Evolutionary conservation across 257 asterid genomes (phyloP).

Genomic region (Fraxinus pennsylvanica): DNA sequence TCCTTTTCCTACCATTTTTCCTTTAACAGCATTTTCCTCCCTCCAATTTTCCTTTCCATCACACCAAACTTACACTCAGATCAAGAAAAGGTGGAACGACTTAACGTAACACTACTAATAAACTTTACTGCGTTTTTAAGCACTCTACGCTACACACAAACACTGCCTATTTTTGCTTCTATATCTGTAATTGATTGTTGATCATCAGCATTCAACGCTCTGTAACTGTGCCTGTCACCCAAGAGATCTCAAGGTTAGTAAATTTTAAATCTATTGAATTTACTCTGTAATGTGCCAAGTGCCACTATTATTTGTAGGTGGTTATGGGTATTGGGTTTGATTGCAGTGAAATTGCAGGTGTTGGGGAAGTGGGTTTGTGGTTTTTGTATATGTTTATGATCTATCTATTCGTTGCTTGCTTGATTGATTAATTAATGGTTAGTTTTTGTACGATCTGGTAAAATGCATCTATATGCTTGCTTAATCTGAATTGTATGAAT

Average conservation of each 20-base stretch:
- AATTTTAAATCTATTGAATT: neutral
- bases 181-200: neutral
- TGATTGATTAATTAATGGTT: neutral
- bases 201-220: neutral
- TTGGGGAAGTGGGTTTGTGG: neutral
- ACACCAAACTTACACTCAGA: neutral
- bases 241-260: neutral
- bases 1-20: neutral
- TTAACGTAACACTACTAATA: neutral
- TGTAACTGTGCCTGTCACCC: neutral
- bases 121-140: neutral
- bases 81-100: neutral
- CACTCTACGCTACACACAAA: neutral
- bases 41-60: neutral
- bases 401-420: neutral
- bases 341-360: neutral
- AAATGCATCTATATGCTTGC: neutral
- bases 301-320: neutral
- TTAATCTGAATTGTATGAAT: too few relatives aligned
- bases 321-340: neutral
- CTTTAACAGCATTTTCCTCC: neutral
- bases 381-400: neutral
- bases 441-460: constrained; percentile 2
- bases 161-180: neutral
- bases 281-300: neutral